These are phyloP conservation scores for Flammula alnicola DNA, from an alignment of 1,284 basidiomycete species.

Conservation along the genomic window DNA sequence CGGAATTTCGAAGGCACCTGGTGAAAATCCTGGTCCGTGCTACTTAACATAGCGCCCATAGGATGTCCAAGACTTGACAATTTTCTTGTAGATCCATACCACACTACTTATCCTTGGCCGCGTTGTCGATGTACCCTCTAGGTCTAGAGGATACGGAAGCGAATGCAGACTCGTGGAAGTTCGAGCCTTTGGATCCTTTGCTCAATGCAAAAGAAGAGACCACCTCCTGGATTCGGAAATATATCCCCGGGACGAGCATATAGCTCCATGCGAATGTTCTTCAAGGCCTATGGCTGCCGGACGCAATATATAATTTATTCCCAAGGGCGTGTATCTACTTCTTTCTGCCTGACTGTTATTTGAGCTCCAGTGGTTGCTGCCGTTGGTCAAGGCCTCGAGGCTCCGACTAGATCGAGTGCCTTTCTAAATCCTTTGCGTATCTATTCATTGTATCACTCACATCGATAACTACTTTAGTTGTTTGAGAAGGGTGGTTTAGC, in stretches of 20 bases:
- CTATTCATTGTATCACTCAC: neutral
- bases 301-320: too few relatives aligned
- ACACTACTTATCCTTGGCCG: constrained; percentile 90
- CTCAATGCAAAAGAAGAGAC: constrained; percentile 74
- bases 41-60: neutral
- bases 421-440: neutral
- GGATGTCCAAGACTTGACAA: neutral
- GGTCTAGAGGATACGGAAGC: constrained; percentile 34
- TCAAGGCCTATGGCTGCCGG: neutral
- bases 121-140: constrained; percentile 70
- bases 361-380: too few relatives aligned
- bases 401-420: constrained; percentile 2
- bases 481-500: too few relatives aligned
- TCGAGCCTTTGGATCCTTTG: constrained; percentile 65
- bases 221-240: constrained; percentile 61
- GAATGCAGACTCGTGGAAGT: constrained; percentile 51
- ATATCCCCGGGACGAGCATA: constrained; percentile 42
- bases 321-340: too few relatives aligned
- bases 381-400: neutral
- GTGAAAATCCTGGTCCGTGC: constrained; percentile 69
- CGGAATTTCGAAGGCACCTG: constrained; percentile 83
- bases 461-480: neutral
- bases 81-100: constrained; percentile 73
- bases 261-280: neutral
- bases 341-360: too few relatives aligned